Evolutionary conservation across 352 stramenopile genomes (phyloP).

Genomic region (Pythium guiyangense): DNA sequence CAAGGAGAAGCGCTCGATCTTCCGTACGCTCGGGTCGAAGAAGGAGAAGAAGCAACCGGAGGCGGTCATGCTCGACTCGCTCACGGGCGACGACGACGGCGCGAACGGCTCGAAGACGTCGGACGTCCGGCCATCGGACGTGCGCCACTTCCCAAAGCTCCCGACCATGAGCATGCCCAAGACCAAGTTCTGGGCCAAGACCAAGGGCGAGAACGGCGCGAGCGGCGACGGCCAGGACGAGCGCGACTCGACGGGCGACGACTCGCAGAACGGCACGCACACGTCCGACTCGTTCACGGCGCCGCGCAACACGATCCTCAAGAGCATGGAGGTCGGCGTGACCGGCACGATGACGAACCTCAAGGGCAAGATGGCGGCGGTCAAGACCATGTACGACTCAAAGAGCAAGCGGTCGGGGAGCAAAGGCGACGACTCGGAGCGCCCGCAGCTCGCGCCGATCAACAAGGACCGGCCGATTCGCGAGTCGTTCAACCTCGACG

Average conservation of each 20-base stretch:
- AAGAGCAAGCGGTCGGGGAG: constrained; percentile 59
- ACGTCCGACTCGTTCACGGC: constrained; percentile 45
- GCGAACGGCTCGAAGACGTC: constrained; percentile 41
- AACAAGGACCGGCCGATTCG: constrained; percentile 56
- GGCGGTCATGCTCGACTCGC: constrained; percentile 66
- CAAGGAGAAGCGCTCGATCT: constrained; percentile 68
- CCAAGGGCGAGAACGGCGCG: constrained; percentile 44
- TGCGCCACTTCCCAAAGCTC: constrained; percentile 57
- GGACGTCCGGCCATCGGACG: constrained; percentile 45
- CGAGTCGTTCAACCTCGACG: constrained; percentile 84
- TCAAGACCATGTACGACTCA: constrained; percentile 73
- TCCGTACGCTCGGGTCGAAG: constrained; percentile 82
- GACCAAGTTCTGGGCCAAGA: constrained; percentile 67
- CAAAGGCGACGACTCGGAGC: constrained; percentile 36
- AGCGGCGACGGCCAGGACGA: constrained; percentile 37
- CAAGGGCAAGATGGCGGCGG: constrained; percentile 75
- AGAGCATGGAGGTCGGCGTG: constrained; percentile 66
- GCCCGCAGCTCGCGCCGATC: constrained; percentile 20
- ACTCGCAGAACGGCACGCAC: constrained; percentile 32
- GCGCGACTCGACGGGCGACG: constrained; percentile 33
- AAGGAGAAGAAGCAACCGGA: constrained; percentile 58
- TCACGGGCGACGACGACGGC: constrained; percentile 67
- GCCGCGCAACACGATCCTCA: constrained; percentile 67
- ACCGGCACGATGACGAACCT: constrained; percentile 73
- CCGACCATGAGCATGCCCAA: constrained; percentile 57